phyloP scores from a whole-genome alignment of 2,329 filamentous ascomycete genomes.

The Botrytis tulipae region DNA sequence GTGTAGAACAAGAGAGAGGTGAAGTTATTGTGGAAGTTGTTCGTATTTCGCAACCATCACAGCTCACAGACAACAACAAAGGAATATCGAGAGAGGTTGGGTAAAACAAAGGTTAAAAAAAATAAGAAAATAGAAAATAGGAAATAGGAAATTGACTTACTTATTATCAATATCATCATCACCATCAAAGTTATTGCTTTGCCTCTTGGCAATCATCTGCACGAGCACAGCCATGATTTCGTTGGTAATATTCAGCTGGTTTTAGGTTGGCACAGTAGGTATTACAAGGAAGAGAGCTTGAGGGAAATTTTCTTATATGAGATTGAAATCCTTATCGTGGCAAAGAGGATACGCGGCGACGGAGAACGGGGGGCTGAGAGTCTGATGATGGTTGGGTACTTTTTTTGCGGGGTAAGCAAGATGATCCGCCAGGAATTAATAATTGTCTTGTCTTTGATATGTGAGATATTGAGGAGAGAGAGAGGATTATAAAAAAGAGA shows the following conservation, averaged over 20 bases:
- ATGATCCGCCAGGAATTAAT: background rate
- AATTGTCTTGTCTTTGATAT: background rate
- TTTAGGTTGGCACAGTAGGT: background rate
- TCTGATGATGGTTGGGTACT: background rate
- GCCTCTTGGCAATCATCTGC: constrained; percentile 8
- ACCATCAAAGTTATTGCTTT: background rate
- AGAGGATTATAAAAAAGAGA: too few relatives aligned
- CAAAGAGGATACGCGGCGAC: background rate
- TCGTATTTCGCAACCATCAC: background rate
- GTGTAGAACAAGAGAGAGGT: background rate
- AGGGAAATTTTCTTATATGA: background rate
- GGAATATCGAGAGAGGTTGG: background rate
- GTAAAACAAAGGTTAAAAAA: background rate
- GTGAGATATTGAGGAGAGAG: background rate
- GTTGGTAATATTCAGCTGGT: background rate
- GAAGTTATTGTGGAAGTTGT: background rate
- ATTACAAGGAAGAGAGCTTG: background rate
- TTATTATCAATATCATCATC: background rate
- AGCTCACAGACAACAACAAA: constrained; percentile 1
- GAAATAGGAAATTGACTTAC: background rate
- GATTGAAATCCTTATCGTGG: background rate
- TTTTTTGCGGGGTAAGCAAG: constrained; percentile 1
- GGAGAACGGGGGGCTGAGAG: background rate
- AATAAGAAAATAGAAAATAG: too few relatives aligned
- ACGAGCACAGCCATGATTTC: constrained; percentile 1